A percentile compares a stretch with the other conserved stretches of the same genome.
Conservation (phyloP, 331 rosid genomes). For the Quercus tomentella region DNA sequence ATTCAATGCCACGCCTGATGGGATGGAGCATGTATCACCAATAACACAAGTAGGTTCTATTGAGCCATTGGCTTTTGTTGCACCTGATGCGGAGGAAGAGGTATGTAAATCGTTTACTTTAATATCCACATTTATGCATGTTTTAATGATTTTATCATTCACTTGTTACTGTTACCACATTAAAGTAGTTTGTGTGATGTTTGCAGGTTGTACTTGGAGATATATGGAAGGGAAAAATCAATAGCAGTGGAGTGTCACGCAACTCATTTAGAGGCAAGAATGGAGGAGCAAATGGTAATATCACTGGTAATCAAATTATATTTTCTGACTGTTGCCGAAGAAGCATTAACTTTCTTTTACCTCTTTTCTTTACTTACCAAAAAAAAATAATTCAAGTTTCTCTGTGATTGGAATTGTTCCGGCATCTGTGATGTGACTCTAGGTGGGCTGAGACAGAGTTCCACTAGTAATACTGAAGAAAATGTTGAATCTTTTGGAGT, state of each 20-base stretch:
- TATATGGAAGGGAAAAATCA: slow-evolving; percentile 54
- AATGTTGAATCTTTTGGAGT: slow-evolving; percentile 14
- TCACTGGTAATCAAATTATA: slow-evolving; percentile 24
- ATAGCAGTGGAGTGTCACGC: slow-evolving; percentile 45
- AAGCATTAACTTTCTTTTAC: too few relatives aligned
- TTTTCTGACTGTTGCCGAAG: too few relatives aligned
- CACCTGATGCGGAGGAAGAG: slow-evolving; percentile 69
- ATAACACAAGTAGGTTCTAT: slow-evolving; percentile 33
- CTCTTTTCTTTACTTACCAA: too few relatives aligned
- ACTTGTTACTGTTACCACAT: slow-evolving; percentile 9
- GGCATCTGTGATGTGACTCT: slow-evolving; percentile 21
- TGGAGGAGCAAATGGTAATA: slow-evolving; percentile 34
- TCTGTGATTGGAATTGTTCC: neutral
- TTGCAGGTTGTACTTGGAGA: slow-evolving; percentile 51
- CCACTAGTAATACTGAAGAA: slow-evolving; percentile 18
- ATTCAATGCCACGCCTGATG: slow-evolving; percentile 39
- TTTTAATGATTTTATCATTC: slow-evolving; percentile 3
- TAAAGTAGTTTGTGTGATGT: slow-evolving; percentile 12
- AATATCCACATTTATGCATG: neutral
- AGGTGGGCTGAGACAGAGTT: slow-evolving; percentile 29
- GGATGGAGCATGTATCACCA: slow-evolving; percentile 40
- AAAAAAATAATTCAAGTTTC: too few relatives aligned
- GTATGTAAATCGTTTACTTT: slow-evolving; percentile 24
- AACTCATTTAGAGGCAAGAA: slow-evolving; percentile 31
- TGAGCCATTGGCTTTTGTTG: slow-evolving; percentile 61